phyloP scores from a whole-genome alignment of 2,329 filamentous ascomycete genomes.

The Aspergillus sp. region DNA sequence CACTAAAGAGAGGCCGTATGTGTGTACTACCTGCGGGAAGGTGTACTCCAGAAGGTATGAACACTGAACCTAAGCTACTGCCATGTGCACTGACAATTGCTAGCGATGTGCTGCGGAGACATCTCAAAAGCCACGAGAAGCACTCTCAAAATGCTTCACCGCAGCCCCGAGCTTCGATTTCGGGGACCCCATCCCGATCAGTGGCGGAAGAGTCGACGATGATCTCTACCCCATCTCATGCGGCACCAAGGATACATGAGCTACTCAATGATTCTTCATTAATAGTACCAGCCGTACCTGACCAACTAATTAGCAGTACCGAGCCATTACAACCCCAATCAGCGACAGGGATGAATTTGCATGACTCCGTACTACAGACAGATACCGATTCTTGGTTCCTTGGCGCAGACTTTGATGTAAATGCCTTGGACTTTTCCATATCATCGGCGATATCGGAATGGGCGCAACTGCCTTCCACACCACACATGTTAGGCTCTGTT shows the following conservation, averaged over 20 bases:
- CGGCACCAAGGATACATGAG: background rate
- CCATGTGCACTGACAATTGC: background rate
- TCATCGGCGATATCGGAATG: conserved; percentile 24
- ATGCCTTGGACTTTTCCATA: conserved; percentile 21
- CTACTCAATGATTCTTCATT: background rate
- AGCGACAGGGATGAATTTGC: conserved; percentile 6
- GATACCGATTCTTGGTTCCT: conserved; percentile 21
- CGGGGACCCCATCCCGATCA: background rate
- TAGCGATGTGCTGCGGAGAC: conserved; percentile 21
- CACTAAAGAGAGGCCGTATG: conserved; percentile 83
- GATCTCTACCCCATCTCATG: background rate
- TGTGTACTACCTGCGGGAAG: conserved; percentile 22
- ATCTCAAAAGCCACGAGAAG: conserved; percentile 17
- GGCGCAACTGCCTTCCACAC: conserved; percentile 18
- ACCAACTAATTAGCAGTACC: background rate
- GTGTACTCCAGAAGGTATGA: conserved; percentile 23
- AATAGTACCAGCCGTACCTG: background rate
- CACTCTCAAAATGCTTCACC: conserved; percentile 6
- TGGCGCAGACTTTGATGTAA: conserved; percentile 20
- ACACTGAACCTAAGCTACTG: background rate
- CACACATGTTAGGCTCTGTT: background rate
- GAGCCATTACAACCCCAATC: background rate
- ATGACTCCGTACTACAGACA: conserved; percentile 4
- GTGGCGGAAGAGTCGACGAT: background rate
- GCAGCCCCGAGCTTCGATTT: background rate